Base-by-base conservation (phyloP, 352 stramenopile species). In the Phytophthora foliorum region DNA sequence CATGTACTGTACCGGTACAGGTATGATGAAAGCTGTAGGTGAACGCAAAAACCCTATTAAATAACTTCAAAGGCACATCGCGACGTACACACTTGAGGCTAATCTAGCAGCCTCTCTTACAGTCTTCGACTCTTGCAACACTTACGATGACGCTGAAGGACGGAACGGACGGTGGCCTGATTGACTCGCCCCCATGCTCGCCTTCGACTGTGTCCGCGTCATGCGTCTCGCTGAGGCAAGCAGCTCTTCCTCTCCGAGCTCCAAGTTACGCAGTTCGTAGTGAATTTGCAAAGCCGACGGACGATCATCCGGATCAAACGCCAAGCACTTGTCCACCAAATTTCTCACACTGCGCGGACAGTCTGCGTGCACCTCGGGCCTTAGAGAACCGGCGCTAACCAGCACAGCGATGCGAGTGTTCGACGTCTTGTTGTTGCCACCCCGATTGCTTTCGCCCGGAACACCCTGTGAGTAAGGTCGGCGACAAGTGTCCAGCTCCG, bases 221-320 rank as follows among this genome's bases (percentile, higher is more conserved):
- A 72, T 65, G 45, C 65, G 66, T 63, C 70, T 57, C 16, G 54
- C 59, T 10, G 70, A 78, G 27, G 59, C 52, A 17, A 65, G 22
- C 9, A 74, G 52, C 24, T 72, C 52, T 22, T 78, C 66, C 39
- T 75, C 60, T 21, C 44, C 54, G 4, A 72, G 56, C 63, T 78
- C 71, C 61, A 78, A 50, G 17, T 78, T 70, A 11, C 86, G 81
- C 45, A 94, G 73, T 36, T 85, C 76, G 56, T 86, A 94, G 61
- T 92, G 86, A 55, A 94, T 66, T 64, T 92, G 72, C 31, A 94
- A 41, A 6, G 86, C 84, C 3, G 77, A 85, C 31, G 86, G 86
- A 13, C 86, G 82, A 42, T 84, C 74, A 4, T 71, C 52, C n/a
- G 84, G 81, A 34, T 88, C 62, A 22, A 77, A 82, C 17, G 77